Base-by-base conservation (phyloP, 345 rosid species). In the Pugionium dolabratum region DNA sequence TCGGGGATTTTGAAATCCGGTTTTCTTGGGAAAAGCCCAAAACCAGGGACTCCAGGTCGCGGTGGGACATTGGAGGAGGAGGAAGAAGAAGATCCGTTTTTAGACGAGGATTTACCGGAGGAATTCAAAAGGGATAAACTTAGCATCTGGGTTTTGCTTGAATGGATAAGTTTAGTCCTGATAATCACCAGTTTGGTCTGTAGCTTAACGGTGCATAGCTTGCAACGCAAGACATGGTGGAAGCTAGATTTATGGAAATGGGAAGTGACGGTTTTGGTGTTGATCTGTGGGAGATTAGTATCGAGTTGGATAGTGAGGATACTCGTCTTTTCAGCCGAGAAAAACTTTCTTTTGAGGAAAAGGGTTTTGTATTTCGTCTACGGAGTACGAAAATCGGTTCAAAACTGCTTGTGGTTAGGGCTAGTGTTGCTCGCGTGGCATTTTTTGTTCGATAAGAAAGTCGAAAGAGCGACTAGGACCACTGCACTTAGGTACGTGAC, bases 311-410 rank as follows among this genome's bases (percentile, higher is more conserved):
- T 79, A 7, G 82, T 86, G 53, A 75, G 85, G 7, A 67, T 88
- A 4, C 60, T 75, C 1, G 96, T 88, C 4, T 84, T 81, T 73
- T 75, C 77, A 30, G 81, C 81, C 0, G 92, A 88, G 53, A 79
- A 88, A 27, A 88, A 84, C 67, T 84, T 88, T 62, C 58, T 81
- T 42, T 55, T 82, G 67, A 66, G 92, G 36, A 86, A 86, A 55
- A 79, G 85, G 65, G 96, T 88, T 37, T 43, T 86, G 51, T 88
- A 86, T 53, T 86, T 88, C 59, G 96, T 88, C 32, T 87, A 87
- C 36, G 90, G 92, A n/a, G 54, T 88, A 8, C 59, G 79, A 49
- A 83, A 64, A 40, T 82, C 84, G 10, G 87, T 86, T 0, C 85
- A 84, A 34, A 81, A 83, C 47, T 83, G 85, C 51, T 46, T 84